phyloP scores from a whole-genome alignment of 2,329 filamentous ascomycete genomes.

The Microdochium bolleyi region DNA sequence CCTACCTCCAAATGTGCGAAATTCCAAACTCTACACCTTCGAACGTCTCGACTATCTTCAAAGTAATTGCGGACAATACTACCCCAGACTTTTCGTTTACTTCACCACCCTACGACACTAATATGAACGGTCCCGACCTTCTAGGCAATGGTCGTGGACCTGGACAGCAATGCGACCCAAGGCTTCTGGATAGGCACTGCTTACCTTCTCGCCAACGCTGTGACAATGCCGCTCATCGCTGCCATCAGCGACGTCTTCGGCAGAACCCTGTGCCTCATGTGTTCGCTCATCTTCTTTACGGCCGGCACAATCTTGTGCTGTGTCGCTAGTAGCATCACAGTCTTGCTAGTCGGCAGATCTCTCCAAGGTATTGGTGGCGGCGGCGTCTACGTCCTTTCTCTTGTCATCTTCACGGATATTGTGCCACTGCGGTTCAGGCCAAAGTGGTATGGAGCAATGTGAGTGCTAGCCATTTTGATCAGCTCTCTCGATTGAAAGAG shows the following conservation, averaged over 20 bases:
- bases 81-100: no score
- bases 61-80: no score
- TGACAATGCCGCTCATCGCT: constrained; percentile 19
- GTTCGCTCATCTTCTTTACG: constrained; percentile 30
- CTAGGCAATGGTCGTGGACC: constrained; percentile 15
- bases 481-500: background rate
- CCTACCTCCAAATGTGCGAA: no score
- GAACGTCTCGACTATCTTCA: no score
- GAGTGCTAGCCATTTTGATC: constrained; percentile 7
- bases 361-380: constrained; percentile 32
- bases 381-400: constrained; percentile 29
- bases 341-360: constrained; percentile 26
- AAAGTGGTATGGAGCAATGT: constrained; percentile 29
- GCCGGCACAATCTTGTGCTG: constrained; percentile 31
- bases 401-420: constrained; percentile 33
- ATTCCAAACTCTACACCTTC: no score
- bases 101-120: no score
- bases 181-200: constrained; percentile 20
- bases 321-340: constrained; percentile 19
- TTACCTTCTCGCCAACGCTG: constrained; percentile 16
- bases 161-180: constrained; percentile 14
- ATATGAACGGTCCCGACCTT: background rate
- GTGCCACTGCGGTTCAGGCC: constrained; percentile 31
- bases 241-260: constrained; percentile 26
- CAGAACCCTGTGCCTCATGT: constrained; percentile 22